A percentile compares a stretch with the other conserved stretches of the same genome.
phyloP scores from a whole-genome alignment of 2,329 filamentous ascomycete species.

The Helotiales sp. region DNA sequence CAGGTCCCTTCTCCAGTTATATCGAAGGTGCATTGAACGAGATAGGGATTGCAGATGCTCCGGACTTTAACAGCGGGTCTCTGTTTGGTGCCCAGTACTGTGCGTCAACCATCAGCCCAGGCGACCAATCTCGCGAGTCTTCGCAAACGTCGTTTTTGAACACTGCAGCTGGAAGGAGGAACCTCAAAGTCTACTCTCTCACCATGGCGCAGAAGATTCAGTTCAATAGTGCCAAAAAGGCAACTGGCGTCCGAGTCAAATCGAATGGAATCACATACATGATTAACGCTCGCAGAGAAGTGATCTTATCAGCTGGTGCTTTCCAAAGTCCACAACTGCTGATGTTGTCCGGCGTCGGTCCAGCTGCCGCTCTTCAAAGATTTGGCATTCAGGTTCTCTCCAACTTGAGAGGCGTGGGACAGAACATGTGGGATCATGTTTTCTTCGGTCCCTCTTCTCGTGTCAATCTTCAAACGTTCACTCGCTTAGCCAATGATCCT shows the following conservation, averaged over 20 bases:
- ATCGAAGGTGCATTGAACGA: conserved; percentile 47
- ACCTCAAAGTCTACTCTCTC: conserved; percentile 48
- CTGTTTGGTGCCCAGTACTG: conserved; percentile 48
- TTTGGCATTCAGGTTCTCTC: conserved; percentile 52
- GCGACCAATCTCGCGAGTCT: conserved; percentile 42
- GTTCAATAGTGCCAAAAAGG: conserved; percentile 49
- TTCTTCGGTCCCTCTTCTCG: conserved; percentile 15
- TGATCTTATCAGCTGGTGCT: conserved; percentile 49
- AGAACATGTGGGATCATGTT: conserved; percentile 52
- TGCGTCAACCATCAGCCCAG: conserved; percentile 41
- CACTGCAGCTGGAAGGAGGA: conserved; percentile 27
- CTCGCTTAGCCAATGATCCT: conserved; percentile 18
- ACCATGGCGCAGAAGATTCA: conserved; percentile 53
- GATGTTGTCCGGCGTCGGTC: conserved; percentile 54
- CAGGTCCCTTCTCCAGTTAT: conserved; percentile 41
- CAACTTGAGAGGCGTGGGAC: conserved; percentile 55
- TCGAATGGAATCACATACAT: conserved; percentile 23
- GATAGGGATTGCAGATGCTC: conserved; percentile 45
- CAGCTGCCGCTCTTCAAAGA: conserved; percentile 47
- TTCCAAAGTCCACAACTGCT: conserved; percentile 58
- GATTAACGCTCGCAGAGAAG: conserved; percentile 29
- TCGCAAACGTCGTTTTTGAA: conserved; percentile 47
- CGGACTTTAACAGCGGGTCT: conserved; percentile 49
- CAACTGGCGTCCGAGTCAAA: conserved; percentile 48
- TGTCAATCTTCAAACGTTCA: conserved; percentile 15